A percentile compares a stretch with the other conserved stretches of the same genome.
Conservation (phyloP, 2,329 filamentous ascomycete species). For the Leptosphaerulina australis region DNA sequence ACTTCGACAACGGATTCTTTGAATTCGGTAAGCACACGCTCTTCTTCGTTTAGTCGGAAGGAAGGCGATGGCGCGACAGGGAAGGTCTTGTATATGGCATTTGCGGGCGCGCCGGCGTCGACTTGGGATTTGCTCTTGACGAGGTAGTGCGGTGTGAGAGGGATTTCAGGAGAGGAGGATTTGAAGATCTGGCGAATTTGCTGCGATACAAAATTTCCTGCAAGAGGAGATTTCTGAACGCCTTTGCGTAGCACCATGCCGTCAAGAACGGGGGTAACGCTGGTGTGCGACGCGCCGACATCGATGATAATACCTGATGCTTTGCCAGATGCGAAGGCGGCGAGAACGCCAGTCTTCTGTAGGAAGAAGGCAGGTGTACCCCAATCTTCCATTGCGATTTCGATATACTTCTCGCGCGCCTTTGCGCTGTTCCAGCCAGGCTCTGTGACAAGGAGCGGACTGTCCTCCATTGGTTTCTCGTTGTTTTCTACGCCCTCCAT, state of each 20-base stretch:
- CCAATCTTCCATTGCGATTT: constrained; percentile 97
- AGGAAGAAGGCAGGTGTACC: constrained; percentile 94
- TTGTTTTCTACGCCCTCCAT: constrained; percentile 66
- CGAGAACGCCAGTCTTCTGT: constrained; percentile 84
- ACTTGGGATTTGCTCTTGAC: constrained; percentile 87
- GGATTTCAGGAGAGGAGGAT: constrained; percentile 70
- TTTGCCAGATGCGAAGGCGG: constrained; percentile 92
- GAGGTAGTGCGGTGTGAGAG: constrained; percentile 83
- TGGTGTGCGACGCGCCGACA: constrained; percentile 85
- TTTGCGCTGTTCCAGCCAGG: constrained; percentile 90
- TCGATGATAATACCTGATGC: constrained; percentile 92
- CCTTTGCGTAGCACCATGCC: constrained; percentile 90
- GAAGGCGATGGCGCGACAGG: constrained; percentile 66
- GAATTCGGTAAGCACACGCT: constrained; percentile 91
- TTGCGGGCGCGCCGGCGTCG: constrained; percentile 79
- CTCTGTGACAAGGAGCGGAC: constrained; percentile 91
- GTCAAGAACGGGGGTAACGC: constrained; percentile 89
- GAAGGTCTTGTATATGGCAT: constrained; percentile 76
- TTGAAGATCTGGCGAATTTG: constrained; percentile 84
- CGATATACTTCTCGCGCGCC: constrained; percentile 89
- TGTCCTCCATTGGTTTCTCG: constrained; percentile 81
- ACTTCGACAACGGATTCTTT: constrained; percentile 97
- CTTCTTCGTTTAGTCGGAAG: constrained; percentile 85
- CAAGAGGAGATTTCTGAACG: constrained; percentile 81
- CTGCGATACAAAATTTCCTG: constrained; percentile 86